Evolutionary conservation across 306 rosid species (phyloP), one percentile per base, ranked within the genome.

Genomic region (Dryas drummondii): DNA sequence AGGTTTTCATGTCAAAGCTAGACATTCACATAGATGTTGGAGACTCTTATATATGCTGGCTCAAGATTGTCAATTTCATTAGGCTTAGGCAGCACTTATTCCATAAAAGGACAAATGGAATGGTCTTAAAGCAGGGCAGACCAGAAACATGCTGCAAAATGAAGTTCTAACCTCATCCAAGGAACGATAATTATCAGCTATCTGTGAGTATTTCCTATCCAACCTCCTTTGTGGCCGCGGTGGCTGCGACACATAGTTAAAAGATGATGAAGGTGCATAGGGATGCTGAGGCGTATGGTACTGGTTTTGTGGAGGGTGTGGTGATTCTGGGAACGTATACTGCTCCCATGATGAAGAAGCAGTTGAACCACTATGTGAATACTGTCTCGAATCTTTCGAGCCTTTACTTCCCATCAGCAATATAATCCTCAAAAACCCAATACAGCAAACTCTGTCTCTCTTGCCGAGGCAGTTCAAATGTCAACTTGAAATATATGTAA

Each of bases 101-200:
- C 62, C 5, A 44, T 48, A 32, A 32, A 32, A 32, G 37, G 22
- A 73, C 72, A 42, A 73, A 82, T 73, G 44, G 37, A 15, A 44
- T 56, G 46, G 76, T 48, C 45, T 65, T 15, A 75, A 62, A 42
- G 45, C 52, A 76, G 26, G 19, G 53, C 45, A 59, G 71, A 81
- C 56, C 67, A 77, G 32, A 77, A 59, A 56, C 49, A 22, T 27
- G 49, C 68, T 52, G 19, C 46, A 68, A 63, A 32, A 32, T 32
- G 37, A 19, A 73, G 17, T 51, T 71, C 75, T 79, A 73, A 94
- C 98, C 98, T 94, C 96, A 7, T 90, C 93, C 37, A 94, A 76
- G 53, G 98, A 91, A 58, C 72, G 84, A 81, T 90, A 94, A 82
- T 91, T 82, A 79, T 91, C 97, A 49, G 93, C 87, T 9, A 94